Evolutionary conservation across 2,329 filamentous ascomycete species (phyloP), one percentile per base, ranked within the genome.

Genomic region (Stenocarpella maydis): DNA sequence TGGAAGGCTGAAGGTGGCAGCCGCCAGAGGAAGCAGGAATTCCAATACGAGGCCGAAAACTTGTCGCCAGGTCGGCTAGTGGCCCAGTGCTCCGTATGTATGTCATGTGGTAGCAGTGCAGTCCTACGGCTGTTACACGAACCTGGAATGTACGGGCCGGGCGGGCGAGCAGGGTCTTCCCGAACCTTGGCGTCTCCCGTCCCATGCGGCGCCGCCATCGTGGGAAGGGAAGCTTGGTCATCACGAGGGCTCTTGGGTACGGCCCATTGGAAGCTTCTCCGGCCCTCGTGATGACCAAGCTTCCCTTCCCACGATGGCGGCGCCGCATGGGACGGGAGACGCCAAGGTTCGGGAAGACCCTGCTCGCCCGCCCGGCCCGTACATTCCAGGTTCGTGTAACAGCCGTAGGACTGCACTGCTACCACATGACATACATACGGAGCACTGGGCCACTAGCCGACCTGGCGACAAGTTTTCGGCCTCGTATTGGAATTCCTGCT

Each of bases 281-380:
- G 24, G 41, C 41, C 41, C 31, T 61, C 39, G 39, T 31, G 41
- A 61, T 53, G 55, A 31, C 26, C 52, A 67, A n/a, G 52, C 53
- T 61, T 39, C 21, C 54, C 41, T 58, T 43, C 31, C 10, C 7
- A 45, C 43, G 53, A 47, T 53, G 65, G 65, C 41, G 28, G 39
- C 39, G 31, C 52, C 43, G 50, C 52, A 17, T 49, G 52, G n/a
- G n/a, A 49, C 58, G 58, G 58, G 41, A 49, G 58, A 24, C 43
- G 58, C 58, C 66, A 41, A 68, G 54, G 34, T 37, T 68, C 52
- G 43, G 55, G 37, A 43, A 60, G 37, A 49, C 53, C 64, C 50
- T 60, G 65, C 49, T 69, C 61, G 61, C 52, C 52, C 47, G 52
- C 34, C 63, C 61, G 52, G 61, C 24, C 64, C 60, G 67, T 65